Evolutionary conservation across 1,284 basidiomycete genomes (phyloP).

Genomic region (Ceratobasidium papillatum): DNA sequence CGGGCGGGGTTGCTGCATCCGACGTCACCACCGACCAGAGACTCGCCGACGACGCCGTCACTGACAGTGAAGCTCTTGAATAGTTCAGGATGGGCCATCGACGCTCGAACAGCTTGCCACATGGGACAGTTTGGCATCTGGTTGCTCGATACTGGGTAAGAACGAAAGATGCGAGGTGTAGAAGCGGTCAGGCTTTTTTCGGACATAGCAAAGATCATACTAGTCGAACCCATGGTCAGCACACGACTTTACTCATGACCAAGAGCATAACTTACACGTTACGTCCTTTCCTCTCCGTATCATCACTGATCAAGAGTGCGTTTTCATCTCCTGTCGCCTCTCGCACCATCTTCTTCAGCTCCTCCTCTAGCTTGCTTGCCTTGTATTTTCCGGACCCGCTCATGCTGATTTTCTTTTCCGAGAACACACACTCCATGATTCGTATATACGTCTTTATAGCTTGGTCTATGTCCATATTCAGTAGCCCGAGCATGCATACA

Average conservation of each 20-base stretch:
- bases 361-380: slow-evolving; percentile 15
- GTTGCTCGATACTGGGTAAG: not conserved
- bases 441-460: not conserved
- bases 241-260: no score
- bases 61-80: not conserved
- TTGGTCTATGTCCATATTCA: not conserved
- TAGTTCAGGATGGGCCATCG: slow-evolving; percentile 1
- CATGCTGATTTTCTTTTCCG: not conserved
- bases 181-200: not conserved
- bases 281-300: not conserved
- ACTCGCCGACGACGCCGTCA: not conserved
- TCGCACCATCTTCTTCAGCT: slow-evolving; percentile 17
- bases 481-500: slow-evolving; percentile 15
- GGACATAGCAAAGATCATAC: slow-evolving; percentile 15
- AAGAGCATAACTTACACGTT: not conserved
- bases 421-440: not conserved
- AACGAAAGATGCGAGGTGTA: not conserved
- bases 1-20: slow-evolving; percentile 8
- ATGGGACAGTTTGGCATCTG: not conserved
- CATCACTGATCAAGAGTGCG: not conserved
- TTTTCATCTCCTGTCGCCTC: not conserved
- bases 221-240: not conserved
- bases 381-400: not conserved
- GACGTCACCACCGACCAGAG: not conserved
- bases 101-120: slow-evolving; percentile 6